These are phyloP conservation scores for Verticillium albo-atrum DNA, from an alignment of 2,329 filamentous ascomycete species.

Conservation along the genomic window DNA sequence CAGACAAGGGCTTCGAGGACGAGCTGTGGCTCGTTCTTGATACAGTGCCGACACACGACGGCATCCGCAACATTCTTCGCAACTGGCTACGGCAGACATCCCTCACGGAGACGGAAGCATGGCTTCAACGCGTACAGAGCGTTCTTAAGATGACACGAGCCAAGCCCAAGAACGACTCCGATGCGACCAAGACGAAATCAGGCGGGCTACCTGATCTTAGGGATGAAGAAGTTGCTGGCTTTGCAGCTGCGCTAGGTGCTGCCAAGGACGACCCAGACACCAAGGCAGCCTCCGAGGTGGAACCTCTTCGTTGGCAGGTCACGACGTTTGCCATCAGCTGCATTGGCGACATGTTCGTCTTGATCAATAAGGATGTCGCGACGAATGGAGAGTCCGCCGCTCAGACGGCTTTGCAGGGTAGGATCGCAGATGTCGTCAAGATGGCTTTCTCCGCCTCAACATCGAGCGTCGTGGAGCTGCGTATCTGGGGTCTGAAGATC, in stretches of 20 bases:
- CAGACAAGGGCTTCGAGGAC: constrained; percentile 77
- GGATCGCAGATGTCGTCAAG: constrained; percentile 86
- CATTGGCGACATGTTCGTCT: constrained; percentile 74
- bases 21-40: constrained; percentile 90
- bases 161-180: constrained; percentile 52
- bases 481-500: constrained; percentile 88
- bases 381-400: constrained; percentile 75
- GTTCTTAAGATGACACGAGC: constrained; percentile 83
- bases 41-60: constrained; percentile 66
- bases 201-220: constrained; percentile 69
- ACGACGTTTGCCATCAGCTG: constrained; percentile 90
- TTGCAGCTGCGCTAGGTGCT: constrained; percentile 60
- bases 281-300: constrained; percentile 61
- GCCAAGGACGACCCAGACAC: constrained; percentile 47
- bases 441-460: constrained; percentile 98
- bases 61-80: constrained; percentile 79
- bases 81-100: constrained; percentile 95
- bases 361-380: constrained; percentile 74
- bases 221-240: constrained; percentile 95
- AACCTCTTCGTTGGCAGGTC: constrained; percentile 92
- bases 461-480: constrained; percentile 81
- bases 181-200: constrained; percentile 35
- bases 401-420: constrained; percentile 73
- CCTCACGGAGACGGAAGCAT: constrained; percentile 71
- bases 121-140: constrained; percentile 84